These are phyloP conservation scores for Mycena filopes DNA, from an alignment of 768 basidiomycete species.

Conservation along the genomic window DNA sequence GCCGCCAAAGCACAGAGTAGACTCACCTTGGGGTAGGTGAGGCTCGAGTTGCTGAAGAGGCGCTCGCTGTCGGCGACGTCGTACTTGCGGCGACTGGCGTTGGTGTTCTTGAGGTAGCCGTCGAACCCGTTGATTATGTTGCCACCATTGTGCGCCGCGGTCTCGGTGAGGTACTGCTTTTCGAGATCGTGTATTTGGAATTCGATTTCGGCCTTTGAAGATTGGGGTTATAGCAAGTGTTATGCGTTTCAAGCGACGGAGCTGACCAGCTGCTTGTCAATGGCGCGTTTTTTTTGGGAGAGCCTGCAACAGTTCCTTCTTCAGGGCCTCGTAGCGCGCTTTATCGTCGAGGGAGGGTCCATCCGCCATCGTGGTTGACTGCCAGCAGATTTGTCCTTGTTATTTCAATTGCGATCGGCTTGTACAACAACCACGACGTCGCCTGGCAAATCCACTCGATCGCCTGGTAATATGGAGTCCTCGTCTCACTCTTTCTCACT, in stretches of 20 bases:
- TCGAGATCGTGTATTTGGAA: slow-evolving; percentile 83
- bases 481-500: too few species aligned
- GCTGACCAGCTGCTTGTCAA: slow-evolving; percentile 83
- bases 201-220: slow-evolving; percentile 75
- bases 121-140: slow-evolving; percentile 92
- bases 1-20: slow-evolving; percentile 15
- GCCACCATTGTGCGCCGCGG: slow-evolving; percentile 79
- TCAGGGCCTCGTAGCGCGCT: slow-evolving; percentile 74
- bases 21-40: slow-evolving; percentile 77
- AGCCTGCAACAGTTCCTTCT: slow-evolving; percentile 79
- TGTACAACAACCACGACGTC: neutral
- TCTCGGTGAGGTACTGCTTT: slow-evolving; percentile 80
- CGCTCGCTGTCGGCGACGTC: slow-evolving; percentile 84
- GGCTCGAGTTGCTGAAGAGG: slow-evolving; percentile 84
- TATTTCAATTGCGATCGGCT: too few species aligned
- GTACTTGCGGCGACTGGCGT: slow-evolving; percentile 72
- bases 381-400: too few species aligned
- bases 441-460: too few species aligned
- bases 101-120: slow-evolving; percentile 84
- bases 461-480: too few species aligned
- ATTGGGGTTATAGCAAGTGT: too few species aligned
- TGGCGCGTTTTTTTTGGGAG: slow-evolving; percentile 75
- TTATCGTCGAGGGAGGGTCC: slow-evolving; percentile 63
- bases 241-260: too few species aligned
- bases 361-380: slow-evolving; percentile 32